A percentile compares a stretch with the other conserved stretches of the same genome.
These are phyloP conservation scores for Populus pruinosa DNA, from an alignment of 345 rosid genomes.

Conservation along the genomic window DNA sequence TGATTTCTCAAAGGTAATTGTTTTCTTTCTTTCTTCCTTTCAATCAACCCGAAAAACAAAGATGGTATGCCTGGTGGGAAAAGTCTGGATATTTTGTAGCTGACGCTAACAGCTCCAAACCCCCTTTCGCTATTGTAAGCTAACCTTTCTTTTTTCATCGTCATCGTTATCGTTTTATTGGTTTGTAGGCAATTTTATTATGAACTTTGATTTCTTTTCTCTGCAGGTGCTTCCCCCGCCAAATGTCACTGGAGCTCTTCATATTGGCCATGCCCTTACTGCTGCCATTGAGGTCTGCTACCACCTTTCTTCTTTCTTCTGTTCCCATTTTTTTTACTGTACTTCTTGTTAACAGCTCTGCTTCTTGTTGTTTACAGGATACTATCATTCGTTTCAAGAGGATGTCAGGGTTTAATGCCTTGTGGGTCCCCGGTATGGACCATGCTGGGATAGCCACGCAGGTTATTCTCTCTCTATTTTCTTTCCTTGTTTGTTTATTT, in stretches of 20 bases:
- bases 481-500: not conserved
- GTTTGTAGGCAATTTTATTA: not conserved
- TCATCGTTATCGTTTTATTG: not conserved
- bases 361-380: conserved; percentile 49
- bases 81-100: conserved; percentile 62
- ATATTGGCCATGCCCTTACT: conserved; percentile 96
- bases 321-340: not conserved
- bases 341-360: not conserved
- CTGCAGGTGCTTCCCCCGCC: conserved; percentile 95
- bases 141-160: conserved; percentile 28
- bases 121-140: conserved; percentile 74
- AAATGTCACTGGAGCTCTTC: conserved; percentile 94
- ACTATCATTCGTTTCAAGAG: conserved; percentile 85
- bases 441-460: conserved; percentile 99
- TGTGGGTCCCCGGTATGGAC: conserved; percentile 96
- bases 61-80: conserved; percentile 99
- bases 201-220: not conserved
- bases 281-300: conserved; percentile 68
- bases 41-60: conserved; percentile 16
- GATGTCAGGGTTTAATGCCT: conserved; percentile 90
- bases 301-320: conserved; percentile 6
- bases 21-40: not conserved
- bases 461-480: conserved; percentile 34
- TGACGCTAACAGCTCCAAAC: conserved; percentile 70
- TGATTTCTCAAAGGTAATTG: not conserved